Evolutionary conservation across 495 filamentous ascomycete species (phyloP), one percentile per base, ranked within the genome.

Genomic region (Acidiella bohemica): DNA sequence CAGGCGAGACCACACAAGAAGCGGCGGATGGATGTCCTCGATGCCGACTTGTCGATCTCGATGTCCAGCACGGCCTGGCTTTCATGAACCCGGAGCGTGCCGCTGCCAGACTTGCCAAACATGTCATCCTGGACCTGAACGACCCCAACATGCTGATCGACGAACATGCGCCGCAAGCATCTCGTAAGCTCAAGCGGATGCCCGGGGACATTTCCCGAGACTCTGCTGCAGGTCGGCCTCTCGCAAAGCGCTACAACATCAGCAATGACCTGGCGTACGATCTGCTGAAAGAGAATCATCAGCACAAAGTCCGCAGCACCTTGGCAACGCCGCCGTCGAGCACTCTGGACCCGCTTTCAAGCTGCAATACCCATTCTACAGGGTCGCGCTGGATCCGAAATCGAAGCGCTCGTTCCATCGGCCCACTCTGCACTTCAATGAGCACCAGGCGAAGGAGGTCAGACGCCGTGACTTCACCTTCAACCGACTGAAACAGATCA

Each of bases 231-330:
- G 67, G 68, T 16, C 72, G 69, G 20, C 67, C 74, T 34, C 60
- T 92, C n/a, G 73, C 67, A 19, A 70, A 77, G 46, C 72, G 86
- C 17, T 96, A 93, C 68, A 95, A 96, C 58, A 81, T 93, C 35
- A 93, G 88, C 20, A 94, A 93, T 43, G 90, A 99, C 53, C 78
- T 84, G 32, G 87, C 85, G 1, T 99, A 99, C 55, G 84, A 94
- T 50, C 76, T 81, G 37, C 71, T 99, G 30, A 96, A 99, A 60
- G 84, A 92, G 56, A 99, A 95, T 56, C 83, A 86, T 48, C 84
- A 92, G 62, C 88, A 80, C 67, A 94, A 92, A 61, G 79, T 99
- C 47, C 78, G 90, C 28, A 88, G 84, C 32, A 92, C 81, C 0
- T 99, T 37, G 84, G 84, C 5, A 83, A 81, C 48, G 65, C 92